These are phyloP conservation scores for Peronospora belbahrii DNA, from an alignment of 352 stramenopile genomes.

Conservation along the genomic window DNA sequence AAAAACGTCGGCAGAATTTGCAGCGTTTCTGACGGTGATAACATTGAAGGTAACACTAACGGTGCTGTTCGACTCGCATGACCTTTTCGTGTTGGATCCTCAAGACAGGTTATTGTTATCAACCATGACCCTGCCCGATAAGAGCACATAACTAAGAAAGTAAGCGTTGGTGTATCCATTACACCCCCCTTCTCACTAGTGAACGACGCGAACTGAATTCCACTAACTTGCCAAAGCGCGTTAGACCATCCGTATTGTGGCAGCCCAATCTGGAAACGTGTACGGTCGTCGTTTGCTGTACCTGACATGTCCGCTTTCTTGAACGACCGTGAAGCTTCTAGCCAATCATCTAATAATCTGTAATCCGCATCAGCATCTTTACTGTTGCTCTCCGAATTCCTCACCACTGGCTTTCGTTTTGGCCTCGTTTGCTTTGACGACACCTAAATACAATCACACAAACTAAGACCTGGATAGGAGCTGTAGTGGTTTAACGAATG, in stretches of 20 bases:
- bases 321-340: slow-evolving; percentile 20
- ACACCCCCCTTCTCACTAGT: slow-evolving; percentile 6
- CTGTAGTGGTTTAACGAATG: background rate
- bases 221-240: slow-evolving; percentile 66
- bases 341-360: slow-evolving; percentile 26
- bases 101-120: slow-evolving; percentile 54
- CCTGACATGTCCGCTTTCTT: background rate
- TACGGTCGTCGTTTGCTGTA: slow-evolving; percentile 11
- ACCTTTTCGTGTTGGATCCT: slow-evolving; percentile 31
- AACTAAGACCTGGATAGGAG: background rate
- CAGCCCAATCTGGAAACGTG: slow-evolving; percentile 63
- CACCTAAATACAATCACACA: slow-evolving; percentile 4
- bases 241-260: slow-evolving; percentile 68
- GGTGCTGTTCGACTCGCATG: slow-evolving; percentile 7
- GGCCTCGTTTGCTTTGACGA: slow-evolving; percentile 6
- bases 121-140: slow-evolving; percentile 66
- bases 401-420: background rate
- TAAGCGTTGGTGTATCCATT: slow-evolving; percentile 9
- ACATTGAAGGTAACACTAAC: slow-evolving; percentile 13
- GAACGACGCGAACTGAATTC: slow-evolving; percentile 79
- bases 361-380: slow-evolving; percentile 2
- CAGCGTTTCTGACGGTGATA: slow-evolving; percentile 4
- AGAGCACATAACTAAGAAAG: slow-evolving; percentile 65
- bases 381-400: background rate
- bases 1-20: slow-evolving; percentile 19